phyloP scores from a whole-genome alignment of 257 asterid species.

The Plantago ovata region DNA sequence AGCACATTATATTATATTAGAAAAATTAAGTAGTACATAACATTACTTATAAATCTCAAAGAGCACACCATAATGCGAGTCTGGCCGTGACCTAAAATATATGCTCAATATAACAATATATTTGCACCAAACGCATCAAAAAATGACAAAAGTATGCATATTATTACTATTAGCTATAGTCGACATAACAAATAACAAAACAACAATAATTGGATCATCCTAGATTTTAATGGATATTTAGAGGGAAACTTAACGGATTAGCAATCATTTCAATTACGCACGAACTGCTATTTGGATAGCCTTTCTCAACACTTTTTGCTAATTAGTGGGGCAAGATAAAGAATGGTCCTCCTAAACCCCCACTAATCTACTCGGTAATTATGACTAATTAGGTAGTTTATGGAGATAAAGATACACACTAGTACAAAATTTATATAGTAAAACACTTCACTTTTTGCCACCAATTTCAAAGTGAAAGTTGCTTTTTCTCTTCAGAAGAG shows the following conservation, averaged over 20 bases:
- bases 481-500: slow-evolving; percentile 17
- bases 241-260: not conserved
- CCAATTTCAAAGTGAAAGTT: slow-evolving; percentile 26
- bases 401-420: slow-evolving; percentile 13
- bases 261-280: not conserved
- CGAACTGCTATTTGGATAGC: not conserved
- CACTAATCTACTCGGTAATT: slow-evolving; percentile 33
- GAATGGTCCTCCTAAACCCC: slow-evolving; percentile 6
- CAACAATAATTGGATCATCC: too few relatives aligned
- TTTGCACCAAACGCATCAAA: too few relatives aligned
- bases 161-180: too few relatives aligned
- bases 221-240: not conserved
- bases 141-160: too few relatives aligned
- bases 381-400: slow-evolving; percentile 24
- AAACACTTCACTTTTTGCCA: slow-evolving; percentile 23
- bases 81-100: too few relatives aligned
- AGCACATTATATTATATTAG: too few relatives aligned
- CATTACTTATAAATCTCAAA: too few relatives aligned
- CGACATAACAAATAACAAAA: too few relatives aligned
- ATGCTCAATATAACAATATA: too few relatives aligned
- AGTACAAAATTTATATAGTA: too few relatives aligned
- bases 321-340: not conserved
- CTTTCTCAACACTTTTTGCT: not conserved
- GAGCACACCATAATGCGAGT: too few relatives aligned
- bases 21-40: too few relatives aligned